These are phyloP conservation scores for Hypoxylon sp. DNA, from an alignment of 2,329 filamentous ascomycete genomes.

Conservation along the genomic window DNA sequence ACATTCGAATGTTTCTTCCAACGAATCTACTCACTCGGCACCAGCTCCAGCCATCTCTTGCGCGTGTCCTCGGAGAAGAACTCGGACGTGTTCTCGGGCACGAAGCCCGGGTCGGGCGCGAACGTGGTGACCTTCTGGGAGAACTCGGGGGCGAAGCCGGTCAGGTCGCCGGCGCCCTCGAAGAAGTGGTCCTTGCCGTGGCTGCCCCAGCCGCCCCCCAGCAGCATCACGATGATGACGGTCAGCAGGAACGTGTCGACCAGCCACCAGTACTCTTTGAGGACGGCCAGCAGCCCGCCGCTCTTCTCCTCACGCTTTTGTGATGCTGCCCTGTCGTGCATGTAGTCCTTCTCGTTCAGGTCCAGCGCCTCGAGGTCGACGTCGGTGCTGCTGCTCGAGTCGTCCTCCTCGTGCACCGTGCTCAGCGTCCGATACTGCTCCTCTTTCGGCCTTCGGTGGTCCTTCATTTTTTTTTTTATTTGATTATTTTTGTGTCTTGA, in stretches of 20 bases:
- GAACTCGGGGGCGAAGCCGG: constrained; percentile 51
- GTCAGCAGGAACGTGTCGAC: constrained; percentile 48
- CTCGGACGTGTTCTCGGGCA: constrained; percentile 50
- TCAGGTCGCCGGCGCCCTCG: constrained; percentile 50
- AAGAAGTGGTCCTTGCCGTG: constrained; percentile 36
- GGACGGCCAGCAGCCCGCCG: constrained; percentile 23
- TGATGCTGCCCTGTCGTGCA: constrained; percentile 25
- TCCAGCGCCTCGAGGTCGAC: constrained; percentile 41
- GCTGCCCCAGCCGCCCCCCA: constrained; percentile 42
- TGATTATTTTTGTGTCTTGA: background rate
- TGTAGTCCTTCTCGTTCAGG: constrained; percentile 43
- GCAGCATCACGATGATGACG: constrained; percentile 47
- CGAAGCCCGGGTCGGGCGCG: constrained; percentile 47
- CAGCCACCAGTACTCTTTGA: constrained; percentile 42
- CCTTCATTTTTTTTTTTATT: constrained; percentile 27
- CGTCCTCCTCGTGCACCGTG: constrained; percentile 36
- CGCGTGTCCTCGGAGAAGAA: constrained; percentile 49
- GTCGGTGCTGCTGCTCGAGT: constrained; percentile 39
- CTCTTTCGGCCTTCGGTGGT: constrained; percentile 19
- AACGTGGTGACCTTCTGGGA: constrained; percentile 51
- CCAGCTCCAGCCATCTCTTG: constrained; percentile 50
- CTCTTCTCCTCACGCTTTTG: constrained; percentile 16
- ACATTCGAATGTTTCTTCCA: background rate
- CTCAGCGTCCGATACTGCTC: constrained; percentile 23
- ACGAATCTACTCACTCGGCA: constrained; percentile 46